Base-by-base conservation (phyloP, 148 eudicot species). In the Spergularia bocconei region DNA sequence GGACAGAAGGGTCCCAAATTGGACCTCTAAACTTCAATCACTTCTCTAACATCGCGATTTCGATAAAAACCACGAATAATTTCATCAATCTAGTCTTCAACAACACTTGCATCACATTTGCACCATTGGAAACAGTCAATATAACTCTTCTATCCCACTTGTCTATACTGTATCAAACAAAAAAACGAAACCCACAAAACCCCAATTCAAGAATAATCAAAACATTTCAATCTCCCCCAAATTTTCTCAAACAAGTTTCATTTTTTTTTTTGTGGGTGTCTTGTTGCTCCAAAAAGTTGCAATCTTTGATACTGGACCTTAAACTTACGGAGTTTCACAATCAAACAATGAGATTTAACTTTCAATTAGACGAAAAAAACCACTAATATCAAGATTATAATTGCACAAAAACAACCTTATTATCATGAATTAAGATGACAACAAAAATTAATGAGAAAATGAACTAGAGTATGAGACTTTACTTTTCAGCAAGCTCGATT, bases 401-500 rank as follows among this genome's bases (percentile, higher is more conserved):
- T 44, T 44, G 7, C 48, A 44, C 48, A 44, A 44, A 0, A 4
- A 44, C 48, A 44, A 44, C 48, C 1, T 52, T 10, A 23, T 23
- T 1, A 54, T 17, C 39, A 54, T 20, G 2, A 63, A 17, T 4
- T 21, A 5, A 69, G 65, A 52, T 17, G 7, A 16, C 7, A 3
- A 23, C 25, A 29, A 58, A 2, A 15, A 54, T 55, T 15, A 4
- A 21, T 21, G 13, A 23, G 15, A 17, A 8, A 39, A 4, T 33
- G 16, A n/a, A 21, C 60, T 39, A 36, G 20, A 77, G 67, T 48
- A 8, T 8, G 23, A 29, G 9, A 63, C 16, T 60, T 0, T 71
- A 84, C 86, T 82, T 75, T 80, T 84, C 86, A 63, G 84, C 74
- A 75, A 84, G 86, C 47, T 84, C 86, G 66, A 84, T 80, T 29